A percentile compares a stretch with the other conserved stretches of the same genome.
phyloP scores from a whole-genome alignment of 805 yeast genomes.

The Clavispora asparagi region DNA sequence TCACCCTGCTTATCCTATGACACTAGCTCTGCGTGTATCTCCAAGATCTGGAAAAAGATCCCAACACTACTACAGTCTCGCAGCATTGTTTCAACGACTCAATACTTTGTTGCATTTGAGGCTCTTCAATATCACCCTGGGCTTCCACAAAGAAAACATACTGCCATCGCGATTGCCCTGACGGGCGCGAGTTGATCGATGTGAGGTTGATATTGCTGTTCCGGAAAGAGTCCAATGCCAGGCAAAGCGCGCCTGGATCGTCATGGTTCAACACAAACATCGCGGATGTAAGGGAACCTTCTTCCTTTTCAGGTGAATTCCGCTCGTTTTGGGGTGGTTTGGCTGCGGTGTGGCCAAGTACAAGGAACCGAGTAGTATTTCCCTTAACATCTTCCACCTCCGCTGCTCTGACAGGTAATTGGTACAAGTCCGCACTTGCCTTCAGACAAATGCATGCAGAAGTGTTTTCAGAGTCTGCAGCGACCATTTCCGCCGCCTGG shows the following conservation, averaged over 20 bases:
- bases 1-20: too few species aligned
- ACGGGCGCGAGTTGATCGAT: slow-evolving; percentile 75
- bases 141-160: slow-evolving; percentile 79
- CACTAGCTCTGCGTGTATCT: slow-evolving; percentile 18
- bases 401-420: slow-evolving; percentile 6
- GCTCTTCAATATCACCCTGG: slow-evolving; percentile 34
- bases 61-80: slow-evolving; percentile 51
- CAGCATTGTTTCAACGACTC: slow-evolving; percentile 41
- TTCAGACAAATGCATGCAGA: slow-evolving; percentile 34
- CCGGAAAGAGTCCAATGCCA: slow-evolving; percentile 55
- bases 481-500: slow-evolving; percentile 69
- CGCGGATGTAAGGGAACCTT: slow-evolving; percentile 42
- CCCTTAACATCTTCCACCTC: slow-evolving; percentile 67
- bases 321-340: slow-evolving; percentile 3
- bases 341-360: slow-evolving; percentile 40
- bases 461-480: slow-evolving; percentile 25
- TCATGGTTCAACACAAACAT: slow-evolving; percentile 61
- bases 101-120: slow-evolving; percentile 30
- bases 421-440: slow-evolving; percentile 12
- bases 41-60: slow-evolving; percentile 47
- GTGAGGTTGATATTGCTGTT: slow-evolving; percentile 56
- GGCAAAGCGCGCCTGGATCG: slow-evolving; percentile 71
- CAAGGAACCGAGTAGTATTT: slow-evolving; percentile 83
- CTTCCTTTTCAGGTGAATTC: not conserved
- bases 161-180: slow-evolving; percentile 64